Evolutionary conservation across 805 yeast species (phyloP), one percentile per base, ranked within the genome.

Genomic region (Clavispora phyllophila): DNA sequence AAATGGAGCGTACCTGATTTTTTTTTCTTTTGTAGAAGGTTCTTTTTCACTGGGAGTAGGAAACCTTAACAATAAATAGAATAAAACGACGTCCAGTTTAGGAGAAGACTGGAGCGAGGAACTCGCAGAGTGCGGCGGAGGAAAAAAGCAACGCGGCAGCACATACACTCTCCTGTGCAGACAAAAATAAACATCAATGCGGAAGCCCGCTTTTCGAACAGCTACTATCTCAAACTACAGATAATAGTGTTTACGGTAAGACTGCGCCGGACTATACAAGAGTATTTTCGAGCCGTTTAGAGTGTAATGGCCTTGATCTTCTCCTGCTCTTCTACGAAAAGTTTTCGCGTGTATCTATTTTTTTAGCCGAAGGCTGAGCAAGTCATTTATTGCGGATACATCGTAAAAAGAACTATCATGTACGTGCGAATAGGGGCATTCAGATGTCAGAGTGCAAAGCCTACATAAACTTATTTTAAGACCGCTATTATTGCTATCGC

Each of bases 31-130:
- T n/a, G 17, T 17, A 14, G 5, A 14, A 9, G 15, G 9, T 27
- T 2, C 17, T 9, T 3, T n/a, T n/a, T n/a, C n/a, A 1, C 9
- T 9, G 31, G n/a, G 9, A 15, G 5, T 15, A 29, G 20, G 33
- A 29, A 29, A 29, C 20, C n/a, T 29, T 9, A 29, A 29, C 20
- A 29, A 29, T 29, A 29, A 29, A 29, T 29, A 29, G 33, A n/a
- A 17, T 9, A 15, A 17, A 29, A 9, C 20, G 13, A 17, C 20
- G 33, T 29, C 33, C 33, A 17, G n/a, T n/a, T 29, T 15, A 17
- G 33, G 33, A 29, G 33, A 29, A 29, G 33, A 17, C 33, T 17
- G 20, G 33, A 29, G 33, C 20, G 33, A 29, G 33, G 33, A 29
- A 29, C 13, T 15, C 33, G 33, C 33, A 29, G 20, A 29, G 33